Percentiles rank a stretch among this genome's conserved stretches.
phyloP scores from a whole-genome alignment of 495 filamentous ascomycete species.

The Aspergillus steynii region DNA sequence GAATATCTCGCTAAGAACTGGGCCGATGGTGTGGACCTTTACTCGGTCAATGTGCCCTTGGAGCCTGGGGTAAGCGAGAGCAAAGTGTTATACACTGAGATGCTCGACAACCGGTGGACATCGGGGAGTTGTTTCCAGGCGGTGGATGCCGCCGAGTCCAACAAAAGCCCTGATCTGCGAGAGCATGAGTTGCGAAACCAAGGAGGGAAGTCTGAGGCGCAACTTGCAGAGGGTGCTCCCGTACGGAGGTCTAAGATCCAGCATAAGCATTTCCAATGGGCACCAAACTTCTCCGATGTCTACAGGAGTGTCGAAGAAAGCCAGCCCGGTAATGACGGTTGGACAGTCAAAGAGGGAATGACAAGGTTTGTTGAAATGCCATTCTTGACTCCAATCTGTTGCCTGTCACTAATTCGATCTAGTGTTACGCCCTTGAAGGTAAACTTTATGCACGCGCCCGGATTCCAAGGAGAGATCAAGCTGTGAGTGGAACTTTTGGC shows the following conservation, averaged over 20 bases:
- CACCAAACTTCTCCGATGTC: conserved; percentile 83
- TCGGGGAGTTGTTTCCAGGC: conserved; percentile 82
- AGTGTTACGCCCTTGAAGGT: conserved; percentile 90
- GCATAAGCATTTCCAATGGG: conserved; percentile 93
- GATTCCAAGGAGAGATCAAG: conserved; percentile 74
- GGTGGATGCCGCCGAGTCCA: conserved; percentile 47
- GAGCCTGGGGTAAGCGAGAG: conserved; percentile 62
- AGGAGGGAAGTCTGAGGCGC: conserved; percentile 48
- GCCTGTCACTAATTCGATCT: conserved; percentile 17
- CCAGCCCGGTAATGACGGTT: conserved; percentile 87
- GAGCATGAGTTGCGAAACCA: conserved; percentile 65
- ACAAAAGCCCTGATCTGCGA: conserved; percentile 44
- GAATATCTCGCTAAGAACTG: conserved; percentile 76
- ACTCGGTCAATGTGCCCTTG: conserved; percentile 84
- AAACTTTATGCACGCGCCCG: conserved; percentile 83
- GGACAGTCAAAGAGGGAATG: conserved; percentile 84
- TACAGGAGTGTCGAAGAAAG: conserved; percentile 78
- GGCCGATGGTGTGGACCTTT: conserved; percentile 74
- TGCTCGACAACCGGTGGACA: conserved; percentile 87
- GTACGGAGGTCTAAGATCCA: conserved; percentile 43
- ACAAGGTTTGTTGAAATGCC: conserved; percentile 68
- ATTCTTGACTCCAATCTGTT: neutral
- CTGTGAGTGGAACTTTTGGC: conserved; percentile 70
- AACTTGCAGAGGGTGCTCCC: conserved; percentile 15
- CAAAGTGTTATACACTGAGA: conserved; percentile 74